Conservation (phyloP, 2,329 filamentous ascomycete species). For the Grosmannia serpens region DNA sequence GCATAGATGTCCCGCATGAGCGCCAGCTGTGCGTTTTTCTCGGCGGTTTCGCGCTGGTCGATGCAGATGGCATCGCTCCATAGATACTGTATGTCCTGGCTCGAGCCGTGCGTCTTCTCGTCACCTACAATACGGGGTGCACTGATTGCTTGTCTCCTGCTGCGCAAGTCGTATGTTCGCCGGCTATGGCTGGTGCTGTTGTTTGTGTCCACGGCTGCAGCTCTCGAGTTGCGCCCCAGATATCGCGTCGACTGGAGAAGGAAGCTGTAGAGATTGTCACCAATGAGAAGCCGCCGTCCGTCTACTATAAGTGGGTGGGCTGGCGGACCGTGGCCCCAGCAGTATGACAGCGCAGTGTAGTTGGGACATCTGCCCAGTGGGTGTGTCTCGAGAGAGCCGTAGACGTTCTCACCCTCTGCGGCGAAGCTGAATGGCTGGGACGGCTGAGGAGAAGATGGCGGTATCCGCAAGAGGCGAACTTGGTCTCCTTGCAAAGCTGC, state of each 20-base stretch:
- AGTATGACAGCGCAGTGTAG: not conserved
- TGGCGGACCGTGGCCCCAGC: not conserved
- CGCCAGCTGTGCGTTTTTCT: constrained; percentile 9
- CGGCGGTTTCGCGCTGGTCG: constrained; percentile 8
- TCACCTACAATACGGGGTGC: too few relatives aligned
- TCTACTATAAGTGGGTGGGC: not conserved
- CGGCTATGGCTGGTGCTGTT: too few relatives aligned
- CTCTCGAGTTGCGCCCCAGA: not conserved
- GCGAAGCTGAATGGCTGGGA: too few relatives aligned
- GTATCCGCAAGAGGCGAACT: too few relatives aligned
- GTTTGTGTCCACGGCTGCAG: too few relatives aligned
- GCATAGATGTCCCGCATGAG: constrained; percentile 13
- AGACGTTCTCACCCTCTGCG: too few relatives aligned
- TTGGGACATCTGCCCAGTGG: not conserved
- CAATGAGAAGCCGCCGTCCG: not conserved
- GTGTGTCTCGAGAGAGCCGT: not conserved
- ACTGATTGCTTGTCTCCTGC: too few relatives aligned
- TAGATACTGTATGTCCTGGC: constrained; percentile 6
- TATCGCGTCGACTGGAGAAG: not conserved
- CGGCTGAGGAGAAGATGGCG: too few relatives aligned
- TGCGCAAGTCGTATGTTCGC: too few relatives aligned
- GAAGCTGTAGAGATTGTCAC: not conserved
- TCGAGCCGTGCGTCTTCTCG: too few relatives aligned
- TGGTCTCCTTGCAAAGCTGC: too few relatives aligned
- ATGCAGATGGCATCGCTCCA: constrained; percentile 22